These are phyloP conservation scores for Neurospora sp. DNA, from an alignment of 495 filamentous ascomycete genomes.

Conservation along the genomic window DNA sequence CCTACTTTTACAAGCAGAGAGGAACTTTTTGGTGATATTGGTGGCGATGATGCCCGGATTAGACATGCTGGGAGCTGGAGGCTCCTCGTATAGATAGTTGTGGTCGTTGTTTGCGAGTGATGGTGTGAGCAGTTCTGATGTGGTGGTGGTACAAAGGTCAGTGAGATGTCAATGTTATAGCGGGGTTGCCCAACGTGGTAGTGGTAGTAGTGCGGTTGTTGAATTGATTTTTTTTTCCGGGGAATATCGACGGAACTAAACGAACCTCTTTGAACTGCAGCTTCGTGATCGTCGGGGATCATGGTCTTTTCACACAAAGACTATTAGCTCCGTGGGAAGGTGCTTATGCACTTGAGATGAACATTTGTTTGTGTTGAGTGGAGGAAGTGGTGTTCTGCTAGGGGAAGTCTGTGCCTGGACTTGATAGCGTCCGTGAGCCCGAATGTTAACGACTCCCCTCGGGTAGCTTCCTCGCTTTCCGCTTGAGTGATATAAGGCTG, in stretches of 20 bases:
- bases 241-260: not conserved
- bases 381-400: not conserved
- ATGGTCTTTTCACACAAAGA: not conserved
- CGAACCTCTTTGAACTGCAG: not conserved
- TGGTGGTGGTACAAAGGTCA: not conserved
- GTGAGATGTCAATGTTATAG: not conserved
- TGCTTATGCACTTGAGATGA: not conserved
- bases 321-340: not conserved
- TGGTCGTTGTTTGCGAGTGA: conserved; percentile 6
- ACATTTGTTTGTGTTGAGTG: not conserved
- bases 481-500: not conserved
- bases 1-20: conserved; percentile 57
- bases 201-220: not conserved
- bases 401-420: not conserved
- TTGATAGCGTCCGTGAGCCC: not conserved
- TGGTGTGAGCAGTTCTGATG: conserved; percentile 6
- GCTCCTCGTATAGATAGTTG: not conserved
- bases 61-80: conserved; percentile 26
- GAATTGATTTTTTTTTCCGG: not conserved
- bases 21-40: conserved; percentile 75
- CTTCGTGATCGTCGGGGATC: not conserved
- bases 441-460: not conserved
- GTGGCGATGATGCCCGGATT: conserved; percentile 44
- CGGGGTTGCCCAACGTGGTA: not conserved
- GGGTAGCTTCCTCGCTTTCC: not conserved